Evolutionary conservation across 495 filamentous ascomycete genomes (phyloP).

Genomic region (Pseudomonodictys pantanalensis): DNA sequence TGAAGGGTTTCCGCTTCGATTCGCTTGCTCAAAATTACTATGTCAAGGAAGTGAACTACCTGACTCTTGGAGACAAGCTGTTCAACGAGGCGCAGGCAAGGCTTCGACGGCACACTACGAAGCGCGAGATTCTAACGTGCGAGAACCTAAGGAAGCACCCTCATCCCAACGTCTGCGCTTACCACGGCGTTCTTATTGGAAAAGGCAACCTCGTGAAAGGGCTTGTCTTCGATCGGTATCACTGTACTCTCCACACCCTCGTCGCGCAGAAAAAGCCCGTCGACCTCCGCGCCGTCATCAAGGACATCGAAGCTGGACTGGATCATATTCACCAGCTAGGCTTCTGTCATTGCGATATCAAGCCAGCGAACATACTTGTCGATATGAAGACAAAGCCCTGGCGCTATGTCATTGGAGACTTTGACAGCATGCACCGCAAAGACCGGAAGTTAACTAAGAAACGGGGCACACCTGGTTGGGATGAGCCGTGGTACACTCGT

Average conservation of each 20-base stretch:
- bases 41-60: too few relatives aligned
- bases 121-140: background rate
- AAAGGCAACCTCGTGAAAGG: background rate
- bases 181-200: background rate
- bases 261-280: background rate
- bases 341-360: slow-evolving; percentile 8
- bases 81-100: too few relatives aligned
- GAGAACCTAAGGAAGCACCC: background rate
- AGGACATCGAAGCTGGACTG: background rate
- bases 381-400: too few relatives aligned
- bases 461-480: background rate
- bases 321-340: background rate
- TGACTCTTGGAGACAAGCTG: too few relatives aligned
- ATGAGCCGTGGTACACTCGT: background rate
- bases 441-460: background rate
- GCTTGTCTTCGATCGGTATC: slow-evolving; percentile 1
- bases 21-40: too few relatives aligned
- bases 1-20: too few relatives aligned
- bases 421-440: background rate
- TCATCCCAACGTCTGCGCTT: background rate
- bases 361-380: slow-evolving; percentile 3
- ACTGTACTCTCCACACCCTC: background rate
- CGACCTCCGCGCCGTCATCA: background rate
- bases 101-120: too few relatives aligned
- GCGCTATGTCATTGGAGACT: slow-evolving; percentile 1